phyloP scores from a whole-genome alignment of 1,139 yeast species.

The Arxiozyma telluris region DNA sequence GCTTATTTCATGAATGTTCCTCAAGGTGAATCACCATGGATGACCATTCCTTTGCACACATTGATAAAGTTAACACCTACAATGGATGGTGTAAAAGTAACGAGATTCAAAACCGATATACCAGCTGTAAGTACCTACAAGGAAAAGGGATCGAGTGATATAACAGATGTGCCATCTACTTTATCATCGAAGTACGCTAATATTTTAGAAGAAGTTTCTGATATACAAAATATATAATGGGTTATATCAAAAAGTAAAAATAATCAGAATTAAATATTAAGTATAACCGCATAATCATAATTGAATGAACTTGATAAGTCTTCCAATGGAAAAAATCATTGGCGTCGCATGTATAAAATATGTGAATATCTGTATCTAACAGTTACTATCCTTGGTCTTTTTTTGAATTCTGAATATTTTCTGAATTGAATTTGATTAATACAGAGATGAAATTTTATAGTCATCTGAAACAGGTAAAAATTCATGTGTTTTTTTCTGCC shows the following conservation, averaged over 20 bases:
- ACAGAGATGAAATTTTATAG: too few relatives aligned
- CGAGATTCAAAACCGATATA: constrained; percentile 84
- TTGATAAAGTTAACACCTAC: constrained; percentile 86
- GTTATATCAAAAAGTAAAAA: background rate
- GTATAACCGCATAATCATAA: background rate
- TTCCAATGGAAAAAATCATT: too few relatives aligned
- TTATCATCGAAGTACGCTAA: constrained; percentile 3
- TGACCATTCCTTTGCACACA: constrained; percentile 95
- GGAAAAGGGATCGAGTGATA: constrained; percentile 69
- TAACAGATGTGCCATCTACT: constrained; percentile 1
- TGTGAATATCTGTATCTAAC: background rate
- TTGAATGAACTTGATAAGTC: background rate
- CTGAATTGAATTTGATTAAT: too few relatives aligned
- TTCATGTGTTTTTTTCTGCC: too few relatives aligned
- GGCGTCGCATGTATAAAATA: background rate
- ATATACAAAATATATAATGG: background rate
- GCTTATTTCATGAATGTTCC: constrained; percentile 98
- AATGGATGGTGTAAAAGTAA: constrained; percentile 81
- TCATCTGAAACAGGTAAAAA: too few relatives aligned
- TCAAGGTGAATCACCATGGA: constrained; percentile 96
- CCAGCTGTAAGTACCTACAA: constrained; percentile 96
- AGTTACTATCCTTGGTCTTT: too few relatives aligned
- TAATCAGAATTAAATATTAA: background rate
- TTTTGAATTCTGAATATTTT: too few relatives aligned
- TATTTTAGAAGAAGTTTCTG: background rate